Percentiles rank a stretch among this genome's conserved stretches.
Conservation (phyloP, 1,139 yeast species). For the Suhomyces maxii region DNA sequence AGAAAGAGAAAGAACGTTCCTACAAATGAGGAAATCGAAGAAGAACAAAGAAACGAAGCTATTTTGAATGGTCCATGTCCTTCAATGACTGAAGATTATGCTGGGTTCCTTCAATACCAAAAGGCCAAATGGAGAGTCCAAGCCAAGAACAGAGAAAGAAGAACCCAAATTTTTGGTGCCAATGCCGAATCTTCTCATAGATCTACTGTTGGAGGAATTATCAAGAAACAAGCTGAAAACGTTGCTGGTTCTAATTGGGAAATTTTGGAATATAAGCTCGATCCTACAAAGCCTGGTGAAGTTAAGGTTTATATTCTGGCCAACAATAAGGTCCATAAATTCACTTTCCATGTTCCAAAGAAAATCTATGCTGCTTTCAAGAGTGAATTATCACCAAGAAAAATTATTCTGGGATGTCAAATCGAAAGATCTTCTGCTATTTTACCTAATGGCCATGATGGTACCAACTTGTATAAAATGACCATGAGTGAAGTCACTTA, state of each 20-base stretch:
- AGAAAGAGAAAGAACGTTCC: conserved; percentile 36
- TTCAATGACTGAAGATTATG: conserved; percentile 70
- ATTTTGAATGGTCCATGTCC: conserved; percentile 63
- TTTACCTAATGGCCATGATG: conserved; percentile 71
- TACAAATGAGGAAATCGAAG: conserved; percentile 37
- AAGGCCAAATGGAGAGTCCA: conserved; percentile 86
- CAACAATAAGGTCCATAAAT: conserved; percentile 69
- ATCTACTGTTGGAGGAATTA: conserved; percentile 63
- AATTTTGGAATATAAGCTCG: conserved; percentile 66
- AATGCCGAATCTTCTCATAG: conserved; percentile 47
- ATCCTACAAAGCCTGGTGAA: conserved; percentile 66
- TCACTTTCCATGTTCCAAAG: conserved; percentile 74
- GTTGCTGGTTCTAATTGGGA: conserved; percentile 84
- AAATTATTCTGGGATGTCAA: conserved; percentile 51
- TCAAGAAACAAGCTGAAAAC: conserved; percentile 75
- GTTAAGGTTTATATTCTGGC: conserved; percentile 72
- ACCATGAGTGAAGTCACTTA: conserved; percentile 67
- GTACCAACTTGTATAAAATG: conserved; percentile 57
- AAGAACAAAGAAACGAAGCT: conserved; percentile 42
- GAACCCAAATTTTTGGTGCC: conserved; percentile 78
- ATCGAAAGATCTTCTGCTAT: conserved; percentile 59
- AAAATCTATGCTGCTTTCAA: conserved; percentile 70
- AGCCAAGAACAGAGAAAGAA: conserved; percentile 64
- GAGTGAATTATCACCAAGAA: conserved; percentile 44
- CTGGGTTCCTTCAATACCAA: conserved; percentile 73